These are phyloP conservation scores for Cercophora newfieldiana DNA, from an alignment of 495 filamentous ascomycete genomes.

Conservation along the genomic window DNA sequence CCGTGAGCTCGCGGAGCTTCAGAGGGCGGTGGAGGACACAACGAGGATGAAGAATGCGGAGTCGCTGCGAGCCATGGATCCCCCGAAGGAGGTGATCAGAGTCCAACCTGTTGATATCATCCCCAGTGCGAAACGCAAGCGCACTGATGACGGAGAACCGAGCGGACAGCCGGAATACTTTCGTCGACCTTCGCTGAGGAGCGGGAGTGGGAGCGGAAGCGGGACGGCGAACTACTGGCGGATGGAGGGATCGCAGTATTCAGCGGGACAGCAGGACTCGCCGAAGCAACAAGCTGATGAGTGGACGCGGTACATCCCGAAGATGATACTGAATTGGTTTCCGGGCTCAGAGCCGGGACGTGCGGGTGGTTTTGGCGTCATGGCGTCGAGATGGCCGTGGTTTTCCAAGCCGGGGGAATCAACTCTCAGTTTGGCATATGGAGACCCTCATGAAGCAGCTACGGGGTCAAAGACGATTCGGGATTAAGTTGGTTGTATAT, in stretches of 20 bases:
- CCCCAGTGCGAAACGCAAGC: neutral
- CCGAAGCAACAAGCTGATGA: neutral
- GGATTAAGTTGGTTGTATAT: too few species aligned
- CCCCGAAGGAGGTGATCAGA: neutral
- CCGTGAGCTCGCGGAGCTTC: constrained; percentile 22
- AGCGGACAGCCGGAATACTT: neutral
- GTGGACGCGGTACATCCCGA: neutral
- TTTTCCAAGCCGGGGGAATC: neutral
- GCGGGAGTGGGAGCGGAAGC: neutral
- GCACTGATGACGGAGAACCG: neutral
- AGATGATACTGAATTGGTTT: neutral
- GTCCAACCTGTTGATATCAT: neutral
- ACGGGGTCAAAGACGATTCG: too few species aligned
- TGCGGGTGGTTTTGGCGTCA: neutral
- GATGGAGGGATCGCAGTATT: neutral
- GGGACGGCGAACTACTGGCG: neutral
- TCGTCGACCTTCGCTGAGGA: neutral
- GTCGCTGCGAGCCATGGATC: neutral
- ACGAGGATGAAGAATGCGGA: neutral
- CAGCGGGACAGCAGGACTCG: neutral
- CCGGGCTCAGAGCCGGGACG: neutral
- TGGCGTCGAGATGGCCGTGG: neutral
- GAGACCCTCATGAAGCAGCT: too few species aligned
- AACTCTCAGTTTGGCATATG: neutral
- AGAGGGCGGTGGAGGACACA: constrained; percentile 22